Base-by-base conservation (phyloP, 2,329 filamentous ascomycete species). In the Diaporthe nobilis region DNA sequence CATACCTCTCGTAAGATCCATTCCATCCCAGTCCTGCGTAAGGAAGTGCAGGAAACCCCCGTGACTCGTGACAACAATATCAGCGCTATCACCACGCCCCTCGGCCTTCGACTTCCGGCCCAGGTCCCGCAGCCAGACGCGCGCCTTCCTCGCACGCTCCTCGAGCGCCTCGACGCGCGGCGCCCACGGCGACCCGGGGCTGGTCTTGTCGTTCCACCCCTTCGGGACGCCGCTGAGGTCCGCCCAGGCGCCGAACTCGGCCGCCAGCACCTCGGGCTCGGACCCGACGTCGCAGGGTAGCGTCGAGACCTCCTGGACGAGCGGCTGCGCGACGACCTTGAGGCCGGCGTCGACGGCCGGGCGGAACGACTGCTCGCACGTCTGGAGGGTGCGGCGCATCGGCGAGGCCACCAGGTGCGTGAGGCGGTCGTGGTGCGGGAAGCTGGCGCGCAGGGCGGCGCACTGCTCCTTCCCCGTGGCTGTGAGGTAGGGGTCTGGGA, bases 11-110 rank as follows among this genome's bases (percentile, higher is more conserved):
- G 80, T 79, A 4, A 86, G 80, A 80, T 84, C 82, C 34, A 90
- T 88, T 57, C 92, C 93, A 72, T 91, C 87, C 91, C 92, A 97
- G 80, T 98, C 95, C 79, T 95, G 91, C 0, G 94, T 97, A 77
- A 98, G 85, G 80, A 95, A 97, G 83, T 98, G 95, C 80, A 98
- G 82, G 79, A 96, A 94, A 1, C 94, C 94, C 2, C 95, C 95
- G 80, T 98, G 95, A 4, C 94, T 93, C 10, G 97, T 94, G 2
- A 95, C 88, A 0, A 93, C 91, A 39, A 98, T 90, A 79, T 96
- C 90, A 4, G 85, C 87, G 0, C 78, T 81, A 1, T 79, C 76
- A 1, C 81, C 85, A 1, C 12, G n/a, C 1, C 82, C 82, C 39
- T 80, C 79, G 1, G 71, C 58, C 42, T 55, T 22, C 31, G 20